A percentile compares a stretch with the other conserved stretches of the same genome.
These are phyloP conservation scores for Debaryomyces coudertii DNA, from an alignment of 1,139 yeast genomes.

Conservation along the genomic window DNA sequence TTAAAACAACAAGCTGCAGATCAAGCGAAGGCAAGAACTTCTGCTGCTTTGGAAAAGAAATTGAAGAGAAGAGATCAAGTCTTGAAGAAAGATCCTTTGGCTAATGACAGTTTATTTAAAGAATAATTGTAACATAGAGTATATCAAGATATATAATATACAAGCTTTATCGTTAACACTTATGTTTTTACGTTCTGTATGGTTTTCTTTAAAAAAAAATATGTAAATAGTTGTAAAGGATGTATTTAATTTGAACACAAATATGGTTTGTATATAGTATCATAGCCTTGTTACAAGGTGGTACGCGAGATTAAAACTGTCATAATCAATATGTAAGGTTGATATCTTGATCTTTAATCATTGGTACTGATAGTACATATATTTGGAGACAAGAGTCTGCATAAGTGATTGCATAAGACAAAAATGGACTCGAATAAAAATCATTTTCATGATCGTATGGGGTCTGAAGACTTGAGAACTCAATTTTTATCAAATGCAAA, in stretches of 20 bases:
- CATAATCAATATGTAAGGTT: neutral
- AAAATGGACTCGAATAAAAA: constrained; percentile 1
- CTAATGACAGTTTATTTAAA: constrained; percentile 77
- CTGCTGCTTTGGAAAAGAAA: constrained; percentile 77
- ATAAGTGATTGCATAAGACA: neutral
- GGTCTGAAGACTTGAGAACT: constrained; percentile 9
- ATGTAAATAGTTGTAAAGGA: neutral
- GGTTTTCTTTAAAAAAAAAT: neutral
- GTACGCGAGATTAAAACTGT: constrained; percentile 2
- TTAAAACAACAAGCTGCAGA: constrained; percentile 76
- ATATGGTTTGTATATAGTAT: constrained; percentile 7
- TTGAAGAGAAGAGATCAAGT: constrained; percentile 75
- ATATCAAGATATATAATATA: constrained; percentile 4
- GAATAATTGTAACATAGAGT: constrained; percentile 19
- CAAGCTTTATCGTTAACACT: neutral
- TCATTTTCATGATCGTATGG: constrained; percentile 3
- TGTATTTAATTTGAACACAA: neutral
- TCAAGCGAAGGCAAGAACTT: constrained; percentile 77
- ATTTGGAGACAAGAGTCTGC: neutral
- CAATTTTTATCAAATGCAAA: constrained; percentile 11
- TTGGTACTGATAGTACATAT: neutral
- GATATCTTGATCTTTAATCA: neutral
- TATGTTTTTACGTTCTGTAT: too few species aligned
- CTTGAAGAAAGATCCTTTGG: constrained; percentile 79
- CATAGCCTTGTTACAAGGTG: constrained; percentile 5